Percentiles rank a stretch among this genome's conserved stretches.
phyloP scores from a whole-genome alignment of 257 asterid genomes.

The Solanum chmielewskii region DNA sequence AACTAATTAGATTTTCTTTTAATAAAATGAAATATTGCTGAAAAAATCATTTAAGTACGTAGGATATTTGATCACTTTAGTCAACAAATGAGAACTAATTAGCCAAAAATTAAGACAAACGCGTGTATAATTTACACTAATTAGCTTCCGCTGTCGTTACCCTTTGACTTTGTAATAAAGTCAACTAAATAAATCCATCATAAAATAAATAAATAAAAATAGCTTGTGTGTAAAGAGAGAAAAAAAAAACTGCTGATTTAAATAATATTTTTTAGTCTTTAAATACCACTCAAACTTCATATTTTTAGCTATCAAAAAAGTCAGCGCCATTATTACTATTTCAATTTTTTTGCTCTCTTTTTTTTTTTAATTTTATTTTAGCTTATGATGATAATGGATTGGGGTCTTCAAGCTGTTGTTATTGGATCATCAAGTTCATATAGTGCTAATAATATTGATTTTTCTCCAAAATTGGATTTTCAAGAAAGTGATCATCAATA shows the following conservation, averaged over 20 bases:
- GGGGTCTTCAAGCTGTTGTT: slow-evolving; percentile 59
- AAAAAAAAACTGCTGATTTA: not conserved
- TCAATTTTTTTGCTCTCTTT: not conserved
- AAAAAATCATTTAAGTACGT: not conserved
- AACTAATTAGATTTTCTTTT: not conserved
- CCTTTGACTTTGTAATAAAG: slow-evolving; percentile 39
- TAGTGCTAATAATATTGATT: slow-evolving; percentile 13
- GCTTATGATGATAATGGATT: slow-evolving; percentile 12
- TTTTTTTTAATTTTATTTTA: not conserved
- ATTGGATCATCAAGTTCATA: slow-evolving; percentile 23
- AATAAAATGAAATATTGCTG: not conserved
- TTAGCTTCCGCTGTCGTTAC: not conserved
- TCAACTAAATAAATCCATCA: slow-evolving; percentile 20
- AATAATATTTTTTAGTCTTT: slow-evolving; percentile 12
- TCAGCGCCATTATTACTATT: slow-evolving; percentile 17
- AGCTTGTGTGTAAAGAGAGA: not conserved
- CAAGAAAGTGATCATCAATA: slow-evolving; percentile 10
- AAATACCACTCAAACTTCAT: slow-evolving; percentile 3
- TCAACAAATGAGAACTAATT: slow-evolving; percentile 29
- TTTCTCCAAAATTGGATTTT: not conserved
- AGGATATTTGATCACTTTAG: slow-evolving; percentile 1
- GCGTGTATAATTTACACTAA: slow-evolving; percentile 19
- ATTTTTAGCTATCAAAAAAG: slow-evolving; percentile 10
- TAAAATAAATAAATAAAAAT: not conserved
- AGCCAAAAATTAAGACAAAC: slow-evolving; percentile 12